Conservation (phyloP, 345 rosid species). For the Trapa bicornis region DNA sequence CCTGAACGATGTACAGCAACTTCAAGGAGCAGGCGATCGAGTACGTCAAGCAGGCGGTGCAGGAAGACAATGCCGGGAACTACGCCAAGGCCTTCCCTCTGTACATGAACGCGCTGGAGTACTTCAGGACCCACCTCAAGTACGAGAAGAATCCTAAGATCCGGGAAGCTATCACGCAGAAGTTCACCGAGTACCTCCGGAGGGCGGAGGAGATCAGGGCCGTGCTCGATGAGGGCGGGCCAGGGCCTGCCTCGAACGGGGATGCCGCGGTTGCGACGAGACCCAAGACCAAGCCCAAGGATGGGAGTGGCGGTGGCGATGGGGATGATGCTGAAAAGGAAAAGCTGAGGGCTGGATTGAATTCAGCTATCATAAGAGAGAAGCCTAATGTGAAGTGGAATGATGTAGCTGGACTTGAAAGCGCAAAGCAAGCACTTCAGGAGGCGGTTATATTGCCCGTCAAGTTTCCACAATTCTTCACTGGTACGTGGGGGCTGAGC, state of each 20-base stretch:
- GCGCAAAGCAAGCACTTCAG: constrained; percentile 81
- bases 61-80: constrained; percentile 82
- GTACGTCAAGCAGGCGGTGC: constrained; percentile 88
- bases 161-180: constrained; percentile 66
- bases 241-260: constrained; percentile 57
- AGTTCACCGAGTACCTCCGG: constrained; percentile 82
- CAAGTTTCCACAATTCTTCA: constrained; percentile 89
- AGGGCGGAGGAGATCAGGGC: constrained; percentile 95
- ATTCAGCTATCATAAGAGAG: constrained; percentile 77
- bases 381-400: constrained; percentile 84
- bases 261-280: constrained; percentile 65
- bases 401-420: constrained; percentile 91
- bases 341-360: constrained; percentile 67
- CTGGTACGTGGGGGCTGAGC: constrained; percentile 32
- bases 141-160: constrained; percentile 94
- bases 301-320: constrained; percentile 50
- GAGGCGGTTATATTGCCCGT: constrained; percentile 96
- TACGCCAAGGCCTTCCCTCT: constrained; percentile 76
- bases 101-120: constrained; percentile 90
- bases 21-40: constrained; percentile 92
- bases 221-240: constrained; percentile 75
- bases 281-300: constrained; percentile 70
- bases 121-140: constrained; percentile 88
- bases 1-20: constrained; percentile 66
- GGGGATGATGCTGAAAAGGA: constrained; percentile 79